A percentile compares a stretch with the other conserved stretches of the same genome.
Conservation (phyloP, 306 rosid species). For the Lathyrus sativus region DNA sequence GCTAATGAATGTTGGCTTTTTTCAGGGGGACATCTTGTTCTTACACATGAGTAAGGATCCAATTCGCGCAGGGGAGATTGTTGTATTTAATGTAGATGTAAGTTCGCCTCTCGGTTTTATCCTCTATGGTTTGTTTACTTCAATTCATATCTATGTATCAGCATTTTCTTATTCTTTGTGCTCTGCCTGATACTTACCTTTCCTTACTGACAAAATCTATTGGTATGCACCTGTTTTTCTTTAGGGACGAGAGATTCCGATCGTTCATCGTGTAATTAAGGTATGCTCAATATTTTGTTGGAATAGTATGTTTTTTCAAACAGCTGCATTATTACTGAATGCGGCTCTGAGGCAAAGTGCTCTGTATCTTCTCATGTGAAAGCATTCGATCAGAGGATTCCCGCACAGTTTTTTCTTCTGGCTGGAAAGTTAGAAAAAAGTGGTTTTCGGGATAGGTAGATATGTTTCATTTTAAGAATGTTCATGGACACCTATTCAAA, state of each 20-base stretch:
- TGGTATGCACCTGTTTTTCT: conserved; percentile 22
- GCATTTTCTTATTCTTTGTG: conserved; percentile 11
- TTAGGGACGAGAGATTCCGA: conserved; percentile 97
- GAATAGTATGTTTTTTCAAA: conserved; percentile 1
- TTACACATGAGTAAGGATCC: conserved; percentile 92
- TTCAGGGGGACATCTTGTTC: conserved; percentile 90
- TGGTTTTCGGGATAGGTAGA: neutral
- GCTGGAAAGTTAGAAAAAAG: neutral
- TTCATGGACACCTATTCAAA: neutral
- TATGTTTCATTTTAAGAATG: conserved; percentile 1
- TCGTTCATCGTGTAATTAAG: conserved; percentile 93
- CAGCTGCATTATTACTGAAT: conserved; percentile 12
- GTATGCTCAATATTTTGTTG: conserved; percentile 41
- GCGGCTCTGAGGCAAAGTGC: neutral
- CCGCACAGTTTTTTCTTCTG: neutral
- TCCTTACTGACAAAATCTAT: conserved; percentile 21
- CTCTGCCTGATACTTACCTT: neutral
- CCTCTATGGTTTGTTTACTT: neutral
- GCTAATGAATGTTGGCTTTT: conserved; percentile 29
- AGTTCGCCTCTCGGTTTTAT: conserved; percentile 37
- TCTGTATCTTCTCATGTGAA: neutral
- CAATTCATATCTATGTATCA: neutral
- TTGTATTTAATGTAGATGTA: conserved; percentile 89
- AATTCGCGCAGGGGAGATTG: conserved; percentile 96
- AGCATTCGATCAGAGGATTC: neutral